phyloP scores from a whole-genome alignment of 495 filamentous ascomycete genomes.

The Beverwykella pulmonaria region DNA sequence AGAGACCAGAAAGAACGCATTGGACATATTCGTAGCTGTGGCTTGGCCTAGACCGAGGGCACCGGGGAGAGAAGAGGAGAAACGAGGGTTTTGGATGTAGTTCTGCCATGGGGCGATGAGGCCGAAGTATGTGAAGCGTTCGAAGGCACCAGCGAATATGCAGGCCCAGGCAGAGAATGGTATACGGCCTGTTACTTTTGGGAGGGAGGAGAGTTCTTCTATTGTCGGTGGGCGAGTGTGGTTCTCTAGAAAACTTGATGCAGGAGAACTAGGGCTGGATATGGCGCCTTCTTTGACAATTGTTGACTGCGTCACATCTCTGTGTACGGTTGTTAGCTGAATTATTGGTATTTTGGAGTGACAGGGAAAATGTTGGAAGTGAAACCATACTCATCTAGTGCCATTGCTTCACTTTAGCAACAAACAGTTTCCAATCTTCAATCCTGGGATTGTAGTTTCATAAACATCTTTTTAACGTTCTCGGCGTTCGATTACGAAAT shows the following conservation, averaged over 20 bases:
- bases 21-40: slow-evolving; percentile 6
- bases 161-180: slow-evolving; percentile 8
- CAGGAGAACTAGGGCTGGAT: background rate
- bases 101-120: slow-evolving; percentile 19
- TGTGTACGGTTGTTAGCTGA: background rate
- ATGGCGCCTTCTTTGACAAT: too few species aligned
- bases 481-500: too few species aligned
- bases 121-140: slow-evolving; percentile 20
- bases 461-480: too few species aligned
- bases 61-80: background rate
- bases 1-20: slow-evolving; percentile 33
- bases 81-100: slow-evolving; percentile 10
- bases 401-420: too few species aligned
- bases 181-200: slow-evolving; percentile 2
- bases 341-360: too few species aligned
- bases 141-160: slow-evolving; percentile 10
- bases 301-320: background rate
- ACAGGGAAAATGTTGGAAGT: too few species aligned
- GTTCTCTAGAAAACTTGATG: background rate
- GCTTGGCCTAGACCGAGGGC: slow-evolving; percentile 9
- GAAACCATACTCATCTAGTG: too few species aligned
- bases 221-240: background rate
- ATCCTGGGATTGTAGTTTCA: too few species aligned
- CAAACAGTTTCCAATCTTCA: too few species aligned
- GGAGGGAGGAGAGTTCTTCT: background rate